Evolutionary conservation across 768 basidiomycete genomes (phyloP).

Genomic region (Termitomyces bulborhizus): DNA sequence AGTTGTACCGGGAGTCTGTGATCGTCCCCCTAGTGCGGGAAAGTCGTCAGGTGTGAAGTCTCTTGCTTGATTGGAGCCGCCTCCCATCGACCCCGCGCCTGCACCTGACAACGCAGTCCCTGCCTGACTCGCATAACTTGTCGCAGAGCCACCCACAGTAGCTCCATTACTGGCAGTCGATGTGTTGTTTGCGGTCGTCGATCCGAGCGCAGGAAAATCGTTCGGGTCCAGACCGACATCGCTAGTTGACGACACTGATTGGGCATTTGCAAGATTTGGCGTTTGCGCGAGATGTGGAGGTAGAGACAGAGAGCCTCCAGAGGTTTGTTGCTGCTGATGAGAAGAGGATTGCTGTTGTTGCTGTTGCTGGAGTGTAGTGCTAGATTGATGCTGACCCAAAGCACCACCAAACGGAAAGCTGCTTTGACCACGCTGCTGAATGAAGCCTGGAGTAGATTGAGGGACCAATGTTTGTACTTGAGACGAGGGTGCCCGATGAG

Average conservation of each 20-base stretch:
- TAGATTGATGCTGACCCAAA: slow-evolving; percentile 44
- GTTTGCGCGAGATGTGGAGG: slow-evolving; percentile 53
- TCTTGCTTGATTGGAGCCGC: slow-evolving; percentile 38
- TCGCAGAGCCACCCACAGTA: slow-evolving; percentile 30
- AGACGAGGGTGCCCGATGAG: slow-evolving; percentile 54
- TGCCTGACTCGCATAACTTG: slow-evolving; percentile 82
- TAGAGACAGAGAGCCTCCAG: slow-evolving; percentile 45
- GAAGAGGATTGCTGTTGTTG: slow-evolving; percentile 34
- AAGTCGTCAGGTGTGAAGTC: slow-evolving; percentile 89
- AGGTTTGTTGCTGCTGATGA: slow-evolving; percentile 50
- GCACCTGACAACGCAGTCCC: slow-evolving; percentile 50
- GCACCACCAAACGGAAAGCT: slow-evolving; percentile 60
- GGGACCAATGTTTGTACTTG: slow-evolving; percentile 49
- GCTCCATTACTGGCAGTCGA: slow-evolving; percentile 32
- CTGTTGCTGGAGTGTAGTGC: slow-evolving; percentile 32
- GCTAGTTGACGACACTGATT: slow-evolving; percentile 58
- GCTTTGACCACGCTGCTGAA: slow-evolving; percentile 57
- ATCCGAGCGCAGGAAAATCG: slow-evolving; percentile 84
- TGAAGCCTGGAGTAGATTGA: slow-evolving; percentile 56
- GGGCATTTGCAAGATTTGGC: slow-evolving; percentile 44
- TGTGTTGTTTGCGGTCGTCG: slow-evolving; percentile 40
- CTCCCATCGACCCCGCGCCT: slow-evolving; percentile 29
- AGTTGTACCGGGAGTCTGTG: slow-evolving; percentile 33
- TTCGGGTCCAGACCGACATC: slow-evolving; percentile 82
- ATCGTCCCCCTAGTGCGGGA: slow-evolving; percentile 74